Evolutionary conservation across 805 yeast genomes (phyloP).

Genomic region (Pichia cabralensis): DNA sequence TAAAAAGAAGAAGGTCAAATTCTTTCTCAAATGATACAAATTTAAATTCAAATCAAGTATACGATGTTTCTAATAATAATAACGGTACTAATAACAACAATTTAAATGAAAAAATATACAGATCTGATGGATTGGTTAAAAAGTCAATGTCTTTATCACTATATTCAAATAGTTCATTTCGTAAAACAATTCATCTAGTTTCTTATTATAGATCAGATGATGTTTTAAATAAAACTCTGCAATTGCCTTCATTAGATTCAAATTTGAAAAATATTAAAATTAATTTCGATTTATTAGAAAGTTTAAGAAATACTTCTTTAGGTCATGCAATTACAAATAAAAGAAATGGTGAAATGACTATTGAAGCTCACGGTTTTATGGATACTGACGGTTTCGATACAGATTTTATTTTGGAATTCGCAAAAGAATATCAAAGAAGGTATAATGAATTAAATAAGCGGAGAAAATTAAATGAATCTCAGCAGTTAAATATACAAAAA

Average conservation of each 20-base stretch:
- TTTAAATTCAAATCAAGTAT: neutral
- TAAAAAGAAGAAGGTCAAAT: constrained; percentile 2
- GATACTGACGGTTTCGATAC: constrained; percentile 18
- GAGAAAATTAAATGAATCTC: constrained; percentile 8
- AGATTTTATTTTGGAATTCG: constrained; percentile 10
- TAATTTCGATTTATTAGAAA: constrained; percentile 39
- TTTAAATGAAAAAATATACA: constrained; percentile 35
- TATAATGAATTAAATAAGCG: constrained; percentile 5
- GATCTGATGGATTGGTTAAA: constrained; percentile 67
- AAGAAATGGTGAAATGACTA: constrained; percentile 5
- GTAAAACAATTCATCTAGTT: constrained; percentile 57
- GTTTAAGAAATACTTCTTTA: constrained; percentile 46
- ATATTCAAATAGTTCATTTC: constrained; percentile 16
- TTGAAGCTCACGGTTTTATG: constrained; percentile 14
- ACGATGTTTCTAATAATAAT: neutral
- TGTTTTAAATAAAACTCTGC: constrained; percentile 46
- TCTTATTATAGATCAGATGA: constrained; percentile 74
- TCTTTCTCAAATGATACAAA: neutral
- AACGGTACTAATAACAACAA: neutral
- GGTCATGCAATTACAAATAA: constrained; percentile 31
- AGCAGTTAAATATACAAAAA: neutral
- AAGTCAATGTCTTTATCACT: constrained; percentile 69
- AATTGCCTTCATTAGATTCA: constrained; percentile 47
- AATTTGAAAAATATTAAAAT: constrained; percentile 39
- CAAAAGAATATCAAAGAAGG: constrained; percentile 11